Percentiles rank a stretch among this genome's conserved stretches.
Evolutionary conservation across 2,329 filamentous ascomycete genomes (phyloP).

Genomic region (Colletotrichum godetiae): DNA sequence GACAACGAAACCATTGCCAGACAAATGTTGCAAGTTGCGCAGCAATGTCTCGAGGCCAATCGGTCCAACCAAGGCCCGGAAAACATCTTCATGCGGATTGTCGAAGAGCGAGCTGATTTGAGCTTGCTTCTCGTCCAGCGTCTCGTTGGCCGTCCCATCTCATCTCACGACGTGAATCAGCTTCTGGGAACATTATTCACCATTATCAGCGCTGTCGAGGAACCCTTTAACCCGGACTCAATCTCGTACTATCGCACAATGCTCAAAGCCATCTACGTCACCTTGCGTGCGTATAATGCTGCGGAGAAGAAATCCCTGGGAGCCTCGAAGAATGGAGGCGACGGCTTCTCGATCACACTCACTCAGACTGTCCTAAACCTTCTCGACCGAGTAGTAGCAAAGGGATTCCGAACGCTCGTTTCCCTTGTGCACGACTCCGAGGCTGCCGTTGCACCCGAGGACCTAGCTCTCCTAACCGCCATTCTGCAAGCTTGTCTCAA

Average conservation of each 20-base stretch:
- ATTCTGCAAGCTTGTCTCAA: constrained; percentile 87
- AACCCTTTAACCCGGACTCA: constrained; percentile 63
- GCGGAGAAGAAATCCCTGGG: constrained; percentile 42
- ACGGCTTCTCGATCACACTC: constrained; percentile 55
- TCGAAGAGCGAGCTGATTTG: constrained; percentile 81
- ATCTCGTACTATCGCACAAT: constrained; percentile 84
- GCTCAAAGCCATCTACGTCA: constrained; percentile 86
- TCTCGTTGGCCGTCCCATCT: constrained; percentile 70
- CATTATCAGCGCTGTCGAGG: constrained; percentile 64
- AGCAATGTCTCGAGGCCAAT: constrained; percentile 84
- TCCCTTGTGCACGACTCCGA: constrained; percentile 83
- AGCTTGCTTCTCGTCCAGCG: constrained; percentile 85
- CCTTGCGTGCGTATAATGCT: constrained; percentile 73
- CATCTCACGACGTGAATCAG: constrained; percentile 62
- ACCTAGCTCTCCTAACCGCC: constrained; percentile 88
- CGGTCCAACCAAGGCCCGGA: constrained; percentile 78
- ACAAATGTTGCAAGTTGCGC: constrained; percentile 79
- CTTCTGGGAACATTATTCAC: constrained; percentile 63
- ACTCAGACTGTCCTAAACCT: constrained; percentile 80
- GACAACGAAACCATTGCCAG: constrained; percentile 67
- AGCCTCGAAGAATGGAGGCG: constrained; percentile 39
- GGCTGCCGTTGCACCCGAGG: constrained; percentile 74
- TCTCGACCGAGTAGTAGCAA: constrained; percentile 80
- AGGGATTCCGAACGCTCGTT: constrained; percentile 85
- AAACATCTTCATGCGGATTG: constrained; percentile 82